Evolutionary conservation across 352 stramenopile species (phyloP).

Genomic region (Pythium apleroticum): DNA sequence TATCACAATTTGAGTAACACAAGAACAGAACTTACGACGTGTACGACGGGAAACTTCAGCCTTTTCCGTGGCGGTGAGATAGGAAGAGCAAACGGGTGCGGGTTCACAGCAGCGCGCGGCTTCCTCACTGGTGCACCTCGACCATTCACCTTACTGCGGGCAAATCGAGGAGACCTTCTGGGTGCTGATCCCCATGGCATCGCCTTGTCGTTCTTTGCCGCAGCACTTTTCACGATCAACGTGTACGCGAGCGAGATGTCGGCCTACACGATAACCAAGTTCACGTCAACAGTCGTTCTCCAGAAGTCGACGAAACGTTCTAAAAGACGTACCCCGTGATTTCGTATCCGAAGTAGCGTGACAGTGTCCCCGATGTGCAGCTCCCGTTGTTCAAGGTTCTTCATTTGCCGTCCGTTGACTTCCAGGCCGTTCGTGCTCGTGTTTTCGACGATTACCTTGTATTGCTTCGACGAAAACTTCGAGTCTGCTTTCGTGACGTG

Average conservation of each 20-base stretch:
- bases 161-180: constrained; percentile 16
- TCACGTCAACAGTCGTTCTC: not conserved
- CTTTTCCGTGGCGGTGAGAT: constrained; percentile 19
- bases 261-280: constrained; percentile 30
- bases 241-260: constrained; percentile 34
- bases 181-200: constrained; percentile 2
- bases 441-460: constrained; percentile 62
- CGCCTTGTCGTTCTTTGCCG: not conserved
- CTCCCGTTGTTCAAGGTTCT: constrained; percentile 40
- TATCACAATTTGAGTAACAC: not conserved
- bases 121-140: constrained; percentile 14
- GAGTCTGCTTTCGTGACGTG: constrained; percentile 40
- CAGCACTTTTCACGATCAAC: constrained; percentile 6
- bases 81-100: constrained; percentile 14
- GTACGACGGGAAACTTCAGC: constrained; percentile 21
- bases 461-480: constrained; percentile 28
- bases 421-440: constrained; percentile 72
- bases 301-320: not conserved
- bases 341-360: constrained; percentile 53
- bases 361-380: constrained; percentile 59
- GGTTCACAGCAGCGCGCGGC: not conserved
- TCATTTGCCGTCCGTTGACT: constrained; percentile 56
- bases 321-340: constrained; percentile 37
- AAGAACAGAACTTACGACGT: constrained; percentile 5
- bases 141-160: constrained; percentile 4